Evolutionary conservation across 2,329 filamentous ascomycete species (phyloP), one percentile per base, ranked within the genome.

Genomic region (Claviceps sp.): DNA sequence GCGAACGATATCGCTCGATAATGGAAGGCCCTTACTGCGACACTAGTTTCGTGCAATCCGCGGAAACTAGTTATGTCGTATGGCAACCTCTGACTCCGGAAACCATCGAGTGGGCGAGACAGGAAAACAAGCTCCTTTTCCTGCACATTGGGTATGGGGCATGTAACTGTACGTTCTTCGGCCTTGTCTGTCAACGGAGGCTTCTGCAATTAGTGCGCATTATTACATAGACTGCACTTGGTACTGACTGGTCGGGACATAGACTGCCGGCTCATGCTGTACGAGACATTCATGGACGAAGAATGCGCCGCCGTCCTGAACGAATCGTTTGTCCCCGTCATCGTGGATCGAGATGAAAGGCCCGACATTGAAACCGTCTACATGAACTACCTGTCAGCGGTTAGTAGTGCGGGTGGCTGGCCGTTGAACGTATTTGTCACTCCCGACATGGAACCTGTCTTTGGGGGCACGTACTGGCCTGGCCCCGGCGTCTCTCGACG

Each of bases 301-400:
- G 82, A 88, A 56, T 84, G 95, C 55, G 89, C 93, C 16, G 71
- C 79, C 24, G 75, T 95, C 53, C 76, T 98, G 38, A 98, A 97
- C 71, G 75, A 84, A 55, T 79, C 81, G 53, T 98, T 97, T 66
- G 81, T 98, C 45, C 91, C 93, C 4, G 82, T 97, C 65, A 86
- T 96, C 60, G 80, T 97, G 62, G 93, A 98, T 67, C 82, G 90
- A 55, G 93, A 98, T 68, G 88, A 95, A 68, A 82, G 91, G 26
- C 91, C 91, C 8, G 90, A 97, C 63, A 82, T 97, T 57, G 93
- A 98, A 63, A 83, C 86, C 55, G 90, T 97, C 57, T 97, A 97
- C 67, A 96, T 96, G 88, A 95, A 95, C 71, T 98, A 95, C 67
- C 85, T 95, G 42, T 89, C 96, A 65, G 91, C 91, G 1, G 91